Conservation (phyloP, 768 basidiomycete species). For the Baorangia bicolor region DNA sequence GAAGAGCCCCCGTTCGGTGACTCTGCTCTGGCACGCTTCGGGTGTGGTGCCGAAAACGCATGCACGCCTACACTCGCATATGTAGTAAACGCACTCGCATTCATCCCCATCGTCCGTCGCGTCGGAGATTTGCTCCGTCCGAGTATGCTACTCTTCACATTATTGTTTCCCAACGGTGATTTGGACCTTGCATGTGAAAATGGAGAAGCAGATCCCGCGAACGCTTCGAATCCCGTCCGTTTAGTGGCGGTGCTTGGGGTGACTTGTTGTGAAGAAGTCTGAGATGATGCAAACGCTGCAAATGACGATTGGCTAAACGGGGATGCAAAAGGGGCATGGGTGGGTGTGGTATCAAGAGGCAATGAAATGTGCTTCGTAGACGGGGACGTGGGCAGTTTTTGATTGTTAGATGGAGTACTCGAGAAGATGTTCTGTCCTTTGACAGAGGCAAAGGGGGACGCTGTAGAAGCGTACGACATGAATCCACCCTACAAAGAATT, state of each 20-base stretch:
- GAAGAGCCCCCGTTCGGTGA: conserved; percentile 47
- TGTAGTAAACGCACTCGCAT: conserved; percentile 56
- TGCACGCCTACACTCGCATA: conserved; percentile 53
- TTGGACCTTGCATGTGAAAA: conserved; percentile 41
- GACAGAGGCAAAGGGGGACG: conserved; percentile 71
- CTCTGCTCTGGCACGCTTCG: conserved; percentile 55
- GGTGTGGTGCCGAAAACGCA: conserved; percentile 39
- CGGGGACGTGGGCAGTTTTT: conserved; percentile 30
- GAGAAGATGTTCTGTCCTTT: conserved; percentile 62
- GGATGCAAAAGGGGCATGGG: conserved; percentile 21
- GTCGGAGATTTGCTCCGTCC: conserved; percentile 56
- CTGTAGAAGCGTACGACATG: conserved; percentile 73
- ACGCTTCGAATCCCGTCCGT: conserved; percentile 57
- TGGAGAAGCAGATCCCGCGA: conserved; percentile 44
- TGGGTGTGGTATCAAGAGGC: conserved; percentile 24
- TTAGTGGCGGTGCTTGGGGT: conserved; percentile 42
- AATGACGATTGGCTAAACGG: conserved; percentile 25
- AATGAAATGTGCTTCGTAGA: conserved; percentile 17
- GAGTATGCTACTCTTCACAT: conserved; percentile 24
- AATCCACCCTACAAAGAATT: conserved; percentile 56
- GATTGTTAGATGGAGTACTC: conserved; percentile 22
- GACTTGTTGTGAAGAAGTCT: conserved; percentile 14
- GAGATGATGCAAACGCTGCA: conserved; percentile 17
- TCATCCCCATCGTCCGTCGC: conserved; percentile 41
- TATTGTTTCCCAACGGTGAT: conserved; percentile 43